Base-by-base conservation (phyloP, 2,329 filamentous ascomycete species). In the Oidium heveae region DNA sequence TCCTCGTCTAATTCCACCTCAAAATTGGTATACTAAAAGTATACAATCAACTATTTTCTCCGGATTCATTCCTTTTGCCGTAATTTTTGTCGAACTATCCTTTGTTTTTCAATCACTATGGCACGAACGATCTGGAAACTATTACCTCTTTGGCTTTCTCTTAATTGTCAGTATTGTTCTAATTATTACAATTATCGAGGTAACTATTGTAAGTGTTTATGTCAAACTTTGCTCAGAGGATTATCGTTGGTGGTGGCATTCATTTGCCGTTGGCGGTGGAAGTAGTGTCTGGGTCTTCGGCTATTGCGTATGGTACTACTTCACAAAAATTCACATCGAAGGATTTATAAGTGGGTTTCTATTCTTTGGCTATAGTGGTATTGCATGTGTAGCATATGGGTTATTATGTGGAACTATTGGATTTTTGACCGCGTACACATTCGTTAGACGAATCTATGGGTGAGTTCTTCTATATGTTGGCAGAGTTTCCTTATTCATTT, bases 171-270 rank as follows among this genome's bases (percentile, higher is more conserved):
- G 74, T 24, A 69, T 77, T 12, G 82, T 91, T 56, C 69, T 91
- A 9, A 72, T 86, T 33, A 67, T 91, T 44, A 86, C 84, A 0
- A 77, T 94, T 33, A 78, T 85, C 60, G 84, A 91, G 68, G 84
- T 88, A 53, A 88, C 84, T 0, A 77, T 94, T 22, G 85, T 93
- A 56, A 80, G 80, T 1, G 82, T 86, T 16, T 93, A 94, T 67
- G 75, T 84, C 51, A 82, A 86, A 68, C 76, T 94, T 18, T 89
- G 85, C 68, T 74, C 78, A 1, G 86, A 93, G 74, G 87, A 93
- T 66, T 82, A 91, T 68, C 76, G 86, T 65, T 94, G 86, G 86
- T 91, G 84, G 84, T 93, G 86, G 86, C 83, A 85, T 66, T 86
- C 82, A 53, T 91, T 94, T 69, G 68, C 85, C 52, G 76, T 87